Percentiles rank a stretch among this genome's conserved stretches.
These are phyloP conservation scores for Aeschynomene evenia DNA, from an alignment of 306 rosid genomes.

Conservation along the genomic window DNA sequence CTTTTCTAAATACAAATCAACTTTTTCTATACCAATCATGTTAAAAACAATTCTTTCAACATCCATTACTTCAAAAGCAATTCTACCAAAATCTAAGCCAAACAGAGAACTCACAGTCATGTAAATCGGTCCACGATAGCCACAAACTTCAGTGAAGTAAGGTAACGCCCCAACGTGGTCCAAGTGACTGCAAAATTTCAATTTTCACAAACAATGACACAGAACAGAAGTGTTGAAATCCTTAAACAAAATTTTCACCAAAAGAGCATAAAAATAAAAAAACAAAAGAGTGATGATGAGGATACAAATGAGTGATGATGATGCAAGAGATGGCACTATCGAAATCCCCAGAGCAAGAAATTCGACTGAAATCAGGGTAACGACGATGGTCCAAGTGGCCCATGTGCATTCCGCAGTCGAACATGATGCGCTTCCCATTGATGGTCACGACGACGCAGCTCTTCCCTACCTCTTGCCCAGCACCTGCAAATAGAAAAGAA, in stretches of 20 bases:
- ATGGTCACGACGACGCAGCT: conserved; percentile 85
- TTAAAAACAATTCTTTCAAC: background rate
- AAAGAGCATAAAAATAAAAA: background rate
- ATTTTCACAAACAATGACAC: background rate
- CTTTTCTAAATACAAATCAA: no score
- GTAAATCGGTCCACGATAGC: conserved; percentile 79
- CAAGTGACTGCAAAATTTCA: conserved; percentile 59
- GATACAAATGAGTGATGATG: conserved; percentile 89
- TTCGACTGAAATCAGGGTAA: conserved; percentile 74
- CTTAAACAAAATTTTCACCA: background rate
- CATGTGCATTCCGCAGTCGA: conserved; percentile 96
- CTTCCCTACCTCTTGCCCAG: conserved; percentile 98
- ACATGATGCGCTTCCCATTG: conserved; percentile 88
- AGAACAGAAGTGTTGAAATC: background rate
- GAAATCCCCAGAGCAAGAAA: conserved; percentile 45
- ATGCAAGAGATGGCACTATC: conserved; percentile 59
- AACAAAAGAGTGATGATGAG: background rate
- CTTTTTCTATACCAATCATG: no score
- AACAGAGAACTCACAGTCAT: conserved; percentile 71
- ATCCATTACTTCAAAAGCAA: background rate
- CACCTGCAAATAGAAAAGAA: conserved; percentile 66
- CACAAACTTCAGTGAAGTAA: conserved; percentile 90
- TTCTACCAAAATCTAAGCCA: background rate
- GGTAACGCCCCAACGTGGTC: conserved; percentile 90
- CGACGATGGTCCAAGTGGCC: conserved; percentile 66